Percentiles rank a stretch among this genome's conserved stretches.
phyloP scores from a whole-genome alignment of 139 green algal species.

The Astrephomene gubernaculifera region DNA sequence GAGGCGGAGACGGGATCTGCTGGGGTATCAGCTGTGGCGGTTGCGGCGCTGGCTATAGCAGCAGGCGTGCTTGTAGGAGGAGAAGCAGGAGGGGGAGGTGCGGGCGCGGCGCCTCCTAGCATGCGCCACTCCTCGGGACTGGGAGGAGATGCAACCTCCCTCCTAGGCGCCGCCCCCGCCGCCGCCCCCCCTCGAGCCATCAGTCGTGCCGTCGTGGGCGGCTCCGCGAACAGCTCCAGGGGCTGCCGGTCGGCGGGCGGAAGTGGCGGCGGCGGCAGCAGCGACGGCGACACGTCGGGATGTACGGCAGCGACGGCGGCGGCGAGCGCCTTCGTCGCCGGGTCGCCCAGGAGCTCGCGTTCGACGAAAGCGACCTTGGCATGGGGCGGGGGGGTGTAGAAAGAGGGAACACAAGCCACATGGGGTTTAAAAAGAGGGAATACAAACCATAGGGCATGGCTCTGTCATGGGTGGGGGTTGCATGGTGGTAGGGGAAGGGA shows the following conservation, averaged over 20 bases:
- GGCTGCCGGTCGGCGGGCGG: not conserved
- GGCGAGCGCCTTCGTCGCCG: not conserved
- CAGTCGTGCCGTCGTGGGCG: slow-evolving; percentile 4
- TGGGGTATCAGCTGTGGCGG: not conserved
- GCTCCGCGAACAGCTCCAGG: slow-evolving; percentile 33
- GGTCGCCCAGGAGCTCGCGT: slow-evolving; percentile 21
- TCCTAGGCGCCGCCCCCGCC: not conserved
- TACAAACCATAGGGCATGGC: not conserved
- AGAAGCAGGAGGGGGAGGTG: not conserved
- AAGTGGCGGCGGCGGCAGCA: not conserved
- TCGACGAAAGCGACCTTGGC: slow-evolving; percentile 12
- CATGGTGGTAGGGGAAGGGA: not conserved
- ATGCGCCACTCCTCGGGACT: not conserved
- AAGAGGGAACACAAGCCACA: not conserved
- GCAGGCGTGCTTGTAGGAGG: not conserved
- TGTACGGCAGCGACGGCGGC: not conserved
- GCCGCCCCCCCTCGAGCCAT: slow-evolving; percentile 3
- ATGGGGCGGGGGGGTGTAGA: not conserved
- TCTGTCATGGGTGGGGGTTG: too few relatives aligned
- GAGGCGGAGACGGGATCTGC: not conserved
- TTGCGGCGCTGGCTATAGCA: not conserved
- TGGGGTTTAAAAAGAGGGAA: not conserved
- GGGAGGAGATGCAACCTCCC: not conserved
- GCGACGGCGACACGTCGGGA: not conserved
- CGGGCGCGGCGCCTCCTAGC: not conserved